phyloP scores from a whole-genome alignment of 805 yeast species.

The Metschnikowia kofuensis region DNA sequence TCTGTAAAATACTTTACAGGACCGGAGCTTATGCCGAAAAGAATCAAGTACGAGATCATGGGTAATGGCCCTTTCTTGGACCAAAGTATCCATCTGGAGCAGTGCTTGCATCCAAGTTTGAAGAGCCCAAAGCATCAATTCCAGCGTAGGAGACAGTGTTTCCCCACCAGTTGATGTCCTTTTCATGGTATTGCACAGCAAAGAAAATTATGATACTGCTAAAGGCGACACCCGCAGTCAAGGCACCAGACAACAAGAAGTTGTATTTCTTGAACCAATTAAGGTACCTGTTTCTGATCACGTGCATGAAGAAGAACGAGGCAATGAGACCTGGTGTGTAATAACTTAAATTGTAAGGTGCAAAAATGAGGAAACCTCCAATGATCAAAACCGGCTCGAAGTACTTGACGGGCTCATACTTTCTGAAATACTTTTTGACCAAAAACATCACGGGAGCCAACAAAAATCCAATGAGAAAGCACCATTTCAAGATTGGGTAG shows the following conservation, averaged over 20 bases:
- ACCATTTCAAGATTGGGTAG: conserved; percentile 32
- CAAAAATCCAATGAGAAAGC: conserved; percentile 34
- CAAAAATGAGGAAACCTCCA: conserved; percentile 30
- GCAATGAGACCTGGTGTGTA: conserved; percentile 29
- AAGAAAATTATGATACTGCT: conserved; percentile 35
- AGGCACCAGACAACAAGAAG: conserved; percentile 29
- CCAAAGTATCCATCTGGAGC: conserved; percentile 23
- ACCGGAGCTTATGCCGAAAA: not conserved
- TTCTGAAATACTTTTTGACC: conserved; percentile 21
- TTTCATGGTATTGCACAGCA: conserved; percentile 34
- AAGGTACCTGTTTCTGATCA: conserved; percentile 25
- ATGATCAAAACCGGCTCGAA: conserved; percentile 36
- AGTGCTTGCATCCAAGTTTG: conserved; percentile 2
- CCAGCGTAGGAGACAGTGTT: conserved; percentile 29
- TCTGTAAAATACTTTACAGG: not conserved
- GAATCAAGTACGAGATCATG: conserved; percentile 3
- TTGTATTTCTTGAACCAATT: conserved; percentile 39
- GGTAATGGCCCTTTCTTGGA: conserved; percentile 18
- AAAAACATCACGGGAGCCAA: conserved; percentile 22
- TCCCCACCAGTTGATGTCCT: conserved; percentile 25
- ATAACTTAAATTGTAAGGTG: conserved; percentile 35
- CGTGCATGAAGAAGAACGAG: conserved; percentile 26
- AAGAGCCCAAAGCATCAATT: conserved; percentile 26
- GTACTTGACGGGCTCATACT: conserved; percentile 20
- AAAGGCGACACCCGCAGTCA: conserved; percentile 36